These are phyloP conservation scores for Xylariaceae sp. DNA, from an alignment of 2,329 filamentous ascomycete genomes.

Conservation along the genomic window DNA sequence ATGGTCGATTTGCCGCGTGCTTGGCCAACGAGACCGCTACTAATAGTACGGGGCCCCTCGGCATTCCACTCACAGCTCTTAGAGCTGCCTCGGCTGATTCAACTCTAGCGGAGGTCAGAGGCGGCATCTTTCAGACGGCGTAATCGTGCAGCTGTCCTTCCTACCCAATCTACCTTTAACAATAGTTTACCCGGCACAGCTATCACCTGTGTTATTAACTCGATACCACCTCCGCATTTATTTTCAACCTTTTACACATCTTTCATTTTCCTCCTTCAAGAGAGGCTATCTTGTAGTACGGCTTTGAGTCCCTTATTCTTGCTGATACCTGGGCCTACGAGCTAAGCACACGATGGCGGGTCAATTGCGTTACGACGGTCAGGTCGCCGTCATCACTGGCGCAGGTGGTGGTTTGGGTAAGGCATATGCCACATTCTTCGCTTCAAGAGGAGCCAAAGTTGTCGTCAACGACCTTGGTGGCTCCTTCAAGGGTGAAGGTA, in stretches of 20 bases:
- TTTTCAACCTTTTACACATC: neutral
- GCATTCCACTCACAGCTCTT: conserved; percentile 38
- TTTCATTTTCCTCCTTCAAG: neutral
- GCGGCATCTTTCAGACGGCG: conserved; percentile 32
- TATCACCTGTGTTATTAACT: neutral
- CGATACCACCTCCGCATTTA: neutral
- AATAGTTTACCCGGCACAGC: conserved; percentile 26
- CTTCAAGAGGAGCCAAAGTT: conserved; percentile 86
- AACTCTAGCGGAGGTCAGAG: conserved; percentile 28
- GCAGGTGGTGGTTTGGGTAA: conserved; percentile 83
- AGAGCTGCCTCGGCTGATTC: conserved; percentile 41
- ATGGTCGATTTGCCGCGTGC: conserved; percentile 18
- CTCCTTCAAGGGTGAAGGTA: conserved; percentile 91
- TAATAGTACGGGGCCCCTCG: conserved; percentile 30
- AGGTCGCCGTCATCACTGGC: conserved; percentile 88
- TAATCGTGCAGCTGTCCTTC: conserved; percentile 12
- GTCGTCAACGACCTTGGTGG: conserved; percentile 96
- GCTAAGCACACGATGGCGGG: conserved; percentile 38
- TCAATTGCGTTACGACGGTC: conserved; percentile 76
- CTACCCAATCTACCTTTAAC: conserved; percentile 19
- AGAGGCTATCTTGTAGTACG: neutral
- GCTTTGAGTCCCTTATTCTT: conserved; percentile 2
- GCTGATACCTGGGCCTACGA: conserved; percentile 12
- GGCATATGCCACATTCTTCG: conserved; percentile 88
- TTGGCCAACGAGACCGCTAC: conserved; percentile 11